Evolutionary conservation across 805 yeast genomes (phyloP), one percentile per base, ranked within the genome.

Genomic region (Candida pseudoglaebosa): DNA sequence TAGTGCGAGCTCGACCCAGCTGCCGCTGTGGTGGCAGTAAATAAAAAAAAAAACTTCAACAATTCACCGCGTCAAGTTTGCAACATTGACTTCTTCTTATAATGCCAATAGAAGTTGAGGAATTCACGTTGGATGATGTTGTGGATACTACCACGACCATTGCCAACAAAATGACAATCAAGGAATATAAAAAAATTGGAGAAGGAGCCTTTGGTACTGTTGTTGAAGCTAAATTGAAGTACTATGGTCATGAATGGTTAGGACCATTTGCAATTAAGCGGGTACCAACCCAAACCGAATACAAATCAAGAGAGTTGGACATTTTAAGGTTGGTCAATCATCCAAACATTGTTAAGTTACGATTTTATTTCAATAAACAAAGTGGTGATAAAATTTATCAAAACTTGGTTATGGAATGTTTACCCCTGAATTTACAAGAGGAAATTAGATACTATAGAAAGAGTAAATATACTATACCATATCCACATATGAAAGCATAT

Each of bases 141-240:
- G 75, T 81, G 24, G 75, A 81, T 37, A 82, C 80, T 54, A 66
- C 68, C 39, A 71, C 82, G 2, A 72, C 73, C 32, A 57, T 61
- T 10, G 62, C 74, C 5, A 67, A 70, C 48, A 76, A 79, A 38
- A 84, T 84, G 91, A 63, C 78, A 24, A 75, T 85, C 16, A 77
- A 73, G 47, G 91, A 85, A 52, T 78, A 80, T 54, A 80, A 80
- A 42, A 77, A 79, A 52, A 82, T 85, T 37, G 95, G 95, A 8
- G 87, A 84, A 59, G 95, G 95, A 30, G 93, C 93, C 4, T 85
- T 85, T 54, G 95, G 95, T 28, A 83, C 87, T 2, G 95, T 85
- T 7, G 81, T 82, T 10, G 89, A 84, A 54, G 91, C 93, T 1
- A 76, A 77, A 46, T 63, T 69, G 34, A 57, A 57, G 40, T 50